Base-by-base conservation (phyloP, 305 asterid genomes). In the Coffea humblotiana region DNA sequence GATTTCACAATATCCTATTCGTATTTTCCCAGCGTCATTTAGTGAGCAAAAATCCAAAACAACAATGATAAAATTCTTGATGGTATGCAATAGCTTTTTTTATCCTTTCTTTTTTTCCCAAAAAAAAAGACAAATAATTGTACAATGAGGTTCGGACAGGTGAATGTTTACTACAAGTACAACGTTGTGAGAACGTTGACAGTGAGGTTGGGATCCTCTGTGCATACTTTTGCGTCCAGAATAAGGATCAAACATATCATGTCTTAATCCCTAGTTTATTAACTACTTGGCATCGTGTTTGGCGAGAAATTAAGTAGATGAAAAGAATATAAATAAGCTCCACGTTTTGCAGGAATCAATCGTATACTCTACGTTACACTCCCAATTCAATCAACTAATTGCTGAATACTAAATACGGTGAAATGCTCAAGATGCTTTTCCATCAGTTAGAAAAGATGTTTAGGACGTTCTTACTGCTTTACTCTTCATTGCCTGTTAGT, bases 321-420 rank as follows among this genome's bases (percentile, higher is more conserved):
- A 8, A 19, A 18, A 56, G 61, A 56, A 56, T 19, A 56, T 56
- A 56, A 32, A 56, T 56, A 56, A 56, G 61, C 23, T 4, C 61
- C 61, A 16, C 5, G n/a, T 56, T 56, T 16, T 56, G 19, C 19
- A 18, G 58, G 6, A 56, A 56, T 18, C 61, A 56, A 18, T 1
- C 0, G n/a, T 0, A 6, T 56, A 56, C 61, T 54, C 61, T 16
- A 54, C 7, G 19, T 54, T 54, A 16, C 4, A 54, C 18, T 37
- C 43, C 43, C 16, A 54, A 16, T 54, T 54, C 61, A 54, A 54
- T 16, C 8, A 51, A 51, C 18, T 12, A 3, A 51, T 12, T 18
- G 0, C 18, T 0, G 10, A 54, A 15, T 2, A 0, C 18, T 1
- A 18, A 54, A 15, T 2, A 2, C 2, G 18, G 4, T 15, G 18